phyloP scores from a whole-genome alignment of 1,284 basidiomycete species.

The Volvariella volvacea region DNA sequence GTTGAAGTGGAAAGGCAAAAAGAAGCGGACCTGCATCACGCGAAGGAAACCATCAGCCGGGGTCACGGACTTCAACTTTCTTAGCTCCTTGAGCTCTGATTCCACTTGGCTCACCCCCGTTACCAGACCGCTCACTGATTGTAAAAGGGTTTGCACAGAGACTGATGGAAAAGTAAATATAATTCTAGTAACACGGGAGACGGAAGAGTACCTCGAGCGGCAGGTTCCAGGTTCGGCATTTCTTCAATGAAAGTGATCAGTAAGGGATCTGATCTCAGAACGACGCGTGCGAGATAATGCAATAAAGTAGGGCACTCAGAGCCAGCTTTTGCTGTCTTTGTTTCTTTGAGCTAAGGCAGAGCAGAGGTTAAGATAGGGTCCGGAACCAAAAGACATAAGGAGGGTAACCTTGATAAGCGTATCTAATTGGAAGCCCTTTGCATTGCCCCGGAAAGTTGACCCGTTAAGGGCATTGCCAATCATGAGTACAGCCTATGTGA shows the following conservation, averaged over 20 bases:
- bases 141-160: constrained; percentile 56
- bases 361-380: constrained; percentile 6
- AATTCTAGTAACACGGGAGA: constrained; percentile 5
- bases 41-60: constrained; percentile 54
- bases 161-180: constrained; percentile 35
- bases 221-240: constrained; percentile 75
- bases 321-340: constrained; percentile 64
- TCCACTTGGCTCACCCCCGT: constrained; percentile 53
- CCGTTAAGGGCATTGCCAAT: constrained; percentile 83
- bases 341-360: constrained; percentile 80
- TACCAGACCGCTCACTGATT: constrained; percentile 54
- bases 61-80: constrained; percentile 21
- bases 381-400: no score
- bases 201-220: constrained; percentile 57
- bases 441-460: constrained; percentile 78
- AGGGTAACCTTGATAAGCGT: constrained; percentile 77
- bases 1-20: constrained; percentile 2
- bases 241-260: constrained; percentile 77
- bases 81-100: constrained; percentile 45
- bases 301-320: constrained; percentile 77
- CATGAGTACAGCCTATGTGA: constrained; percentile 54
- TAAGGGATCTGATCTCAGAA: constrained; percentile 64
- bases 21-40: constrained; percentile 55
- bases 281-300: constrained; percentile 76
- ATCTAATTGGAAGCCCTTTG: constrained; percentile 78